These are phyloP conservation scores for Ramaria sp. DNA, from an alignment of 768 basidiomycete genomes.

Conservation along the genomic window DNA sequence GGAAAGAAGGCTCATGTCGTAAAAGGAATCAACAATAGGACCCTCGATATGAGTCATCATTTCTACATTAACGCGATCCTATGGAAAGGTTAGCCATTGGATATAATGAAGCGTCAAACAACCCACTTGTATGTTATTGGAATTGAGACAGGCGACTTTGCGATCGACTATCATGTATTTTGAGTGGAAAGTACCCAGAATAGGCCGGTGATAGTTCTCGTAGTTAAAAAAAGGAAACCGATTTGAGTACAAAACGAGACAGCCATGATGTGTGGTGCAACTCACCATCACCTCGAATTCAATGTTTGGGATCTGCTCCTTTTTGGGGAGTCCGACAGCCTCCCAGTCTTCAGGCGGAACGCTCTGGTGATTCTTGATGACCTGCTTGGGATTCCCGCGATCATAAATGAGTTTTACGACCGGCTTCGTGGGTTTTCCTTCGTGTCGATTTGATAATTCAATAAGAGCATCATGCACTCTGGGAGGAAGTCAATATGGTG, in stretches of 20 bases:
- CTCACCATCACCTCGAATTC: constrained; percentile 51
- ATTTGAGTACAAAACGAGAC: neutral
- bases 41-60: constrained; percentile 67
- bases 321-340: constrained; percentile 39
- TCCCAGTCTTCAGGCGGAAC: constrained; percentile 38
- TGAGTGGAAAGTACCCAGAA: constrained; percentile 61
- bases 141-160: constrained; percentile 52
- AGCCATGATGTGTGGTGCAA: constrained; percentile 26
- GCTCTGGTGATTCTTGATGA: constrained; percentile 34
- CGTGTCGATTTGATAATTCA: constrained; percentile 38
- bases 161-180: constrained; percentile 64
- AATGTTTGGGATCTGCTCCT: constrained; percentile 48
- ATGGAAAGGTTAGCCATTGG: too few species aligned
- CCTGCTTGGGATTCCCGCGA: constrained; percentile 48
- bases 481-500: neutral
- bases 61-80: constrained; percentile 37
- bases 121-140: constrained; percentile 50
- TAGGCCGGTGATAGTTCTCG: constrained; percentile 27
- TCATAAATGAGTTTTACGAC: constrained; percentile 65
- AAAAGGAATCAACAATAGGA: constrained; percentile 56
- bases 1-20: constrained; percentile 56
- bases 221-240: neutral
- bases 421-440: constrained; percentile 27
- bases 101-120: neutral
- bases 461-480: constrained; percentile 22